Evolutionary conservation across 2,329 filamentous ascomycete species (phyloP), one percentile per base, ranked within the genome.

Genomic region (Hypoxylon sp.): DNA sequence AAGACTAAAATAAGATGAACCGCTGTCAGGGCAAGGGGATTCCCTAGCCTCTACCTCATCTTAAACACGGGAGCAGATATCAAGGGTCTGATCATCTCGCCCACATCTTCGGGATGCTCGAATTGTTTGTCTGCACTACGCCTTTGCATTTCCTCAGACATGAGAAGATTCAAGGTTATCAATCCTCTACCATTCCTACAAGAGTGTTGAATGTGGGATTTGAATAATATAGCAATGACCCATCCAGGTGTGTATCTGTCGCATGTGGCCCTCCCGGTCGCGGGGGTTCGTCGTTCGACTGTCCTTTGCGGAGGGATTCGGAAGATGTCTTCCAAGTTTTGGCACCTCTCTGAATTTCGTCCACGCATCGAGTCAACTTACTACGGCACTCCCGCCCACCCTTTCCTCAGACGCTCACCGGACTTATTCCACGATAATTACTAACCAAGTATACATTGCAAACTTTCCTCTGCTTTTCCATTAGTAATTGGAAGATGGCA

Each of bases 1-100:
- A 68, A 65, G 53, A 65, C 62, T 65, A 68, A 65, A 68, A 68
- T 65, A 68, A 60, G 56, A 65, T 60, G 57, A 56, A 62, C 51
- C 57, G 57, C 65, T 65, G 58, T 54, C 65, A 68, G 61, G 65
- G 54, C 61, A 62, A 59, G 65, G 36, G 57, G 56, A 64, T 52
- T 46, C 53, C 6, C 61, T 28, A 45, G 54, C 42, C 36, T 50
- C 55, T 54, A 46, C 36, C 36, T 63, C 54, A 58, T 65, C 56
- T 62, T 48, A 64, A 44, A 53, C 16, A 38, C 45, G 42, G 33
- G 50, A 54, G 14, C 12, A 62, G 54, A 67, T 64, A 55, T 55
- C 53, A 61, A 62, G 61, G 63, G 48, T 56, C 50, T 64, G 50
- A 61, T 61, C 36, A 48, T 45, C 36, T 30, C 55, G 24, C 26